Evolutionary conservation across 495 filamentous ascomycete species (phyloP).

Genomic region (Talaromyces stipitatus): DNA sequence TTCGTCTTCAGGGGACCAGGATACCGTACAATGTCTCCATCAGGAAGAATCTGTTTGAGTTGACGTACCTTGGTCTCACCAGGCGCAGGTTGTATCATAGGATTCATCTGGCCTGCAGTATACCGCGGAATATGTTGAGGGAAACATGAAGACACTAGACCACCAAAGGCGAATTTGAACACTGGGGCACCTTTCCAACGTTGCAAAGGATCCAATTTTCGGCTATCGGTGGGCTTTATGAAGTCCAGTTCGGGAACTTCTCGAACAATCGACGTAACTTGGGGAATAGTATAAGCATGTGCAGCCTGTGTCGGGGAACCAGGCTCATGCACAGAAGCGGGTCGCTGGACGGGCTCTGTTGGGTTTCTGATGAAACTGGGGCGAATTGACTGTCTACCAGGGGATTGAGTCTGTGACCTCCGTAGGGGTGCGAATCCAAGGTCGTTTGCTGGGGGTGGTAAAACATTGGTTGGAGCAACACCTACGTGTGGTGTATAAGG

Average conservation of each 20-base stretch:
- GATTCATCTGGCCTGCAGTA: slow-evolving; percentile 57
- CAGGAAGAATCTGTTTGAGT: slow-evolving; percentile 59
- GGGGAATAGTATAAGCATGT: slow-evolving; percentile 27
- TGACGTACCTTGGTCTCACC: slow-evolving; percentile 74
- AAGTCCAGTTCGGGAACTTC: slow-evolving; percentile 42
- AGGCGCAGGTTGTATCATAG: slow-evolving; percentile 75
- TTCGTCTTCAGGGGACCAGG: slow-evolving; percentile 86
- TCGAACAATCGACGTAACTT: slow-evolving; percentile 19
- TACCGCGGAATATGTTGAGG: slow-evolving; percentile 86
- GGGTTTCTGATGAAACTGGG: slow-evolving; percentile 34
- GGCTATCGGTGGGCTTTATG: slow-evolving; percentile 68
- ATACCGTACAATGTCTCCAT: slow-evolving; percentile 68
- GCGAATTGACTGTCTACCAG: slow-evolving; percentile 48
- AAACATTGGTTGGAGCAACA: slow-evolving; percentile 5
- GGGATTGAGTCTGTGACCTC: slow-evolving; percentile 83
- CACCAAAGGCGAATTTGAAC: slow-evolving; percentile 83
- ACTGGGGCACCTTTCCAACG: slow-evolving; percentile 88
- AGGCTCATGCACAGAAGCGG: slow-evolving; percentile 59
- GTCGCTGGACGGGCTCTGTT: slow-evolving; percentile 52
- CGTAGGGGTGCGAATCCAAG: slow-evolving; percentile 46
- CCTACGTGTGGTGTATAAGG: background rate
- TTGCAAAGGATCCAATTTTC: slow-evolving; percentile 67
- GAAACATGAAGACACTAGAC: slow-evolving; percentile 74
- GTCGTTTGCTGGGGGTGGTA: slow-evolving; percentile 15
- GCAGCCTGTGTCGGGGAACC: slow-evolving; percentile 38